phyloP scores from a whole-genome alignment of 1,284 basidiomycete species.

The Chondrostereum purpureum region DNA sequence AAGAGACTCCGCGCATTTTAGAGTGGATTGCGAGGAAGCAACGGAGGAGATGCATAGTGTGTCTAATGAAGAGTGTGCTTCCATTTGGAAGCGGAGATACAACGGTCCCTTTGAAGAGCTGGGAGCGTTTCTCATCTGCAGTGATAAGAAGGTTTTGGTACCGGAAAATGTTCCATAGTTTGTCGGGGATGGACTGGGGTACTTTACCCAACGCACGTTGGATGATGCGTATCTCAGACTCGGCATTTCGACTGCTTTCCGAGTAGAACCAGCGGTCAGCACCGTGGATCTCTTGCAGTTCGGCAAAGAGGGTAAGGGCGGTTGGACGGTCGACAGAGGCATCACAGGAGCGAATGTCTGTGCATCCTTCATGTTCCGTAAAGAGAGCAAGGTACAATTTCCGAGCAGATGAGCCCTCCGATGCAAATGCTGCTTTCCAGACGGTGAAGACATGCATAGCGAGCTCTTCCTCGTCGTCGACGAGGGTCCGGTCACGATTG shows the following conservation, averaged over 20 bases:
- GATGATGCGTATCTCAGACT: not conserved
- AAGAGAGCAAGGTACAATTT: constrained; percentile 1
- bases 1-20: not conserved
- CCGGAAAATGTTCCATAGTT: not conserved
- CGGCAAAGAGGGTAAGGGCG: not conserved
- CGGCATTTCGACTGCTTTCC: no score
- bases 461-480: not conserved
- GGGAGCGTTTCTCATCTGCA: not conserved
- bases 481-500: constrained; percentile 3
- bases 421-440: not conserved
- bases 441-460: not conserved
- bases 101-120: not conserved
- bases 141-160: not conserved
- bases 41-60: constrained; percentile 1
- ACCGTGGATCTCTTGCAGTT: not conserved
- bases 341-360: not conserved
- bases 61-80: not conserved
- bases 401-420: not conserved
- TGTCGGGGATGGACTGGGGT: not conserved
- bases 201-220: not conserved
- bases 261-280: constrained; percentile 3
- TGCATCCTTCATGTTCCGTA: not conserved
- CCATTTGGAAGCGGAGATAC: not conserved
- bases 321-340: not conserved
- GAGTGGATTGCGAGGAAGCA: not conserved